These are phyloP conservation scores for Sicyos edulis DNA, from an alignment of 306 rosid species.

Conservation along the genomic window DNA sequence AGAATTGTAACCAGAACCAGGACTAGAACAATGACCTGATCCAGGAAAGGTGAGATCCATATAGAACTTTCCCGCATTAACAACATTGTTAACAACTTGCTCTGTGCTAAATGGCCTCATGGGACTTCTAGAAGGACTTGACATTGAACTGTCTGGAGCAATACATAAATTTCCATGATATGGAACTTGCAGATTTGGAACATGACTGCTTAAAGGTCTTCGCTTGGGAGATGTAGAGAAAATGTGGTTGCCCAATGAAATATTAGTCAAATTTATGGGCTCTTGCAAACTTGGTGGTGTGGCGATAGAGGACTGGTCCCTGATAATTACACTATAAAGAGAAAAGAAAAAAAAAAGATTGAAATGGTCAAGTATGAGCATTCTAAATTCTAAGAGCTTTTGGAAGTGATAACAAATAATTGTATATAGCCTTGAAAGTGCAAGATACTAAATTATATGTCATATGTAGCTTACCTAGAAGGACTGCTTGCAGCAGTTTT, in stretches of 20 bases:
- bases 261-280: conserved; percentile 42
- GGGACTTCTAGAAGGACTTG: conserved; percentile 77
- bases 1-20: conserved; percentile 92
- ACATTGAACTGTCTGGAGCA: conserved; percentile 73
- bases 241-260: conserved; percentile 43
- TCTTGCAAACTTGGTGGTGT: conserved; percentile 49
- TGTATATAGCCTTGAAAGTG: neutral
- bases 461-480: conserved; percentile 50
- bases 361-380: conserved; percentile 31
- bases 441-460: conserved; percentile 9
- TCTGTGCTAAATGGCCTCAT: conserved; percentile 54
- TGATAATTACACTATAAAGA: conserved; percentile 50
- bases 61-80: conserved; percentile 48
- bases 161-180: conserved; percentile 55
- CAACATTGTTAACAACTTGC: conserved; percentile 46
- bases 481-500: conserved; percentile 70
- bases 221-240: conserved; percentile 64
- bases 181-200: conserved; percentile 76
- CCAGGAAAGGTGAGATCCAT: conserved; percentile 52
- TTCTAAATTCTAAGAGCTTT: conserved; percentile 17
- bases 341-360: neutral
- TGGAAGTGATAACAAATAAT: neutral
- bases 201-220: conserved; percentile 55
- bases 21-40: conserved; percentile 91
- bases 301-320: conserved; percentile 46